Evolutionary conservation across 495 filamentous ascomycete genomes (phyloP).

Genomic region (Hypoxylon cercidicola): DNA sequence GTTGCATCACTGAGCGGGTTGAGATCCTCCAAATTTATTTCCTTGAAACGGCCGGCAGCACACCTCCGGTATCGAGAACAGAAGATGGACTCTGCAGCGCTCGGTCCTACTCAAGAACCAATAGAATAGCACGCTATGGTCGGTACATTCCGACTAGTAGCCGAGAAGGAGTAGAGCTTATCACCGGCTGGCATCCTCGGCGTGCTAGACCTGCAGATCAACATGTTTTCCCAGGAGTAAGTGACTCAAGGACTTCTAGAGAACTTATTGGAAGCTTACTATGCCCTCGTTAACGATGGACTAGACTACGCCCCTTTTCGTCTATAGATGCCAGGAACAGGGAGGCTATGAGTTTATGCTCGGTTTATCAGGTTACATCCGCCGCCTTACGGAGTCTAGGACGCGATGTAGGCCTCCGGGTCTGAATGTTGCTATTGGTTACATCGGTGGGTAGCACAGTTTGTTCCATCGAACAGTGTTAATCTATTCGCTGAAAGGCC

Average conservation of each 20-base stretch:
- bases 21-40: not conserved
- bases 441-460: not conserved
- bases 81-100: not conserved
- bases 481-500: not conserved
- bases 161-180: not conserved
- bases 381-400: constrained; percentile 1
- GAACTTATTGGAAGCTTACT: constrained; percentile 13
- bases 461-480: not conserved
- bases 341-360: not conserved
- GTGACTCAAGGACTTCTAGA: not conserved
- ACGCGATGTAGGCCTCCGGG: constrained; percentile 1
- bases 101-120: constrained; percentile 5
- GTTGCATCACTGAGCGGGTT: constrained; percentile 1
- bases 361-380: not conserved
- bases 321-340: not conserved
- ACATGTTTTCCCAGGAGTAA: not conserved
- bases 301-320: not conserved
- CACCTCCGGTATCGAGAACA: constrained; percentile 3
- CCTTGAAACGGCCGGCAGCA: not conserved
- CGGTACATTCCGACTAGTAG: constrained; percentile 5
- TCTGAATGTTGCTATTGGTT: not conserved
- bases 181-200: not conserved
- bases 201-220: constrained; percentile 9
- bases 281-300: not conserved
- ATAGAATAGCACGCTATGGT: not conserved